Base-by-base conservation (phyloP, 306 rosid species). In the Morella rubra region DNA sequence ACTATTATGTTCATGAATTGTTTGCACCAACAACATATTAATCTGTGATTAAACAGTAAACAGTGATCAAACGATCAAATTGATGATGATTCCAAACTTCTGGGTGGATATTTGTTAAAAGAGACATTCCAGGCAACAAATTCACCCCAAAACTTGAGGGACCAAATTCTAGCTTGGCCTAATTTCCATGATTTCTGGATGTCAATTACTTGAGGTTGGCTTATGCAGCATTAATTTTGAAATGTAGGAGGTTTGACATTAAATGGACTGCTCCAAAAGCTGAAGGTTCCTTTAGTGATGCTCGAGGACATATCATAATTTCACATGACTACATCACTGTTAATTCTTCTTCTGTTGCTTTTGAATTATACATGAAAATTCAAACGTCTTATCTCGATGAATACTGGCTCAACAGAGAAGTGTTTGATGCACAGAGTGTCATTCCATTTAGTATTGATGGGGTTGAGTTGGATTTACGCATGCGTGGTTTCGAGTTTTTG, bases 281-380 rank as follows among this genome's bases (percentile, higher is more conserved):
- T 8, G 97, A 90, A 83, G 97, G 97, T 69, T 88, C 98, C 58
- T 89, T 95, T 16, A 83, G 85, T 41, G 93, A 90, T 85, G 96
- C 96, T 81, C 92, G 97, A 74, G 98, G 98, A 89, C 93, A 92
- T 79, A 86, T 95, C 83, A 78, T 90, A 78, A 85, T 95, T 72
- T 88, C 96, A 8, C 92, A 90, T 18, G 91, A 95, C 79, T 88
- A 80, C 64, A 60, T 91, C 47, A 77, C 69, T 50, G 81, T 92
- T 77, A 84, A 74, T 84, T 95, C 96, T 76, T 85, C 98, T 75
- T 92, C 98, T 69, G 84, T 86, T 82, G 97, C 96, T 74, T 89
- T 95, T 81, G 98, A 92, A 67, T 85, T 95, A 84, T 67, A 40
- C 71, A 77, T 88, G 65, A 95, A 86, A 85, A 82, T 88, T 84